Conservation (phyloP, 306 rosid genomes). For the Vigna trinervia region DNA sequence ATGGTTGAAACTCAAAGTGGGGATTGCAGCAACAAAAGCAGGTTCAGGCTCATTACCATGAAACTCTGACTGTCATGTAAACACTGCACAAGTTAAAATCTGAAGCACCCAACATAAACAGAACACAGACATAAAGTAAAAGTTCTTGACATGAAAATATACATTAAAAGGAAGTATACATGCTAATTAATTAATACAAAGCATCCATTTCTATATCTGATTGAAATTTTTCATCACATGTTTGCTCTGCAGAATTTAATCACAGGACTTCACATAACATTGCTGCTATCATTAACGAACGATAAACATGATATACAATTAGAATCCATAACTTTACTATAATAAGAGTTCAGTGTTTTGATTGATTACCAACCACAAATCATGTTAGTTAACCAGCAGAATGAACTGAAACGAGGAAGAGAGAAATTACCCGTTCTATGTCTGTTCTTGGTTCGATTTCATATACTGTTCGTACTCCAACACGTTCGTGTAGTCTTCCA, state of each 20-base stretch:
- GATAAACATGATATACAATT: neutral
- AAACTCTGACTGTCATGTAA: slow-evolving; percentile 77
- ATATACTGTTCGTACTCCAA: slow-evolving; percentile 57
- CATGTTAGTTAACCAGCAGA: slow-evolving; percentile 27
- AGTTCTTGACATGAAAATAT: no score
- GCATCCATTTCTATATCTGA: slow-evolving; percentile 4
- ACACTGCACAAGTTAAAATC: slow-evolving; percentile 51
- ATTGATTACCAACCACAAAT: neutral
- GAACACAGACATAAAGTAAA: neutral
- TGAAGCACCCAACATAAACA: slow-evolving; percentile 36
- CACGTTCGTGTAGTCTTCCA: slow-evolving; percentile 67
- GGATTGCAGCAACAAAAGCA: slow-evolving; percentile 82
- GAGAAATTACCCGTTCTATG: slow-evolving; percentile 72
- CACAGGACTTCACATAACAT: neutral
- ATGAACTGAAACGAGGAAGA: slow-evolving; percentile 23
- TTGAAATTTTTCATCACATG: slow-evolving; percentile 8
- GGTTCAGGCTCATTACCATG: slow-evolving; percentile 64
- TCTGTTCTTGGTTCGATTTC: slow-evolving; percentile 73
- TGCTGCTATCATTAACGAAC: neutral
- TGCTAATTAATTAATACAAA: slow-evolving; percentile 1
- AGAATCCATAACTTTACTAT: neutral
- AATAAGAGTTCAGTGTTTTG: neutral
- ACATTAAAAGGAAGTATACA: neutral
- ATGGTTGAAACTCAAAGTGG: slow-evolving; percentile 74
- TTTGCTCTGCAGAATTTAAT: slow-evolving; percentile 9